These are phyloP conservation scores for Backusella mclennaniae DNA, from an alignment of 192 early-diverging fungal species.

Conservation along the genomic window DNA sequence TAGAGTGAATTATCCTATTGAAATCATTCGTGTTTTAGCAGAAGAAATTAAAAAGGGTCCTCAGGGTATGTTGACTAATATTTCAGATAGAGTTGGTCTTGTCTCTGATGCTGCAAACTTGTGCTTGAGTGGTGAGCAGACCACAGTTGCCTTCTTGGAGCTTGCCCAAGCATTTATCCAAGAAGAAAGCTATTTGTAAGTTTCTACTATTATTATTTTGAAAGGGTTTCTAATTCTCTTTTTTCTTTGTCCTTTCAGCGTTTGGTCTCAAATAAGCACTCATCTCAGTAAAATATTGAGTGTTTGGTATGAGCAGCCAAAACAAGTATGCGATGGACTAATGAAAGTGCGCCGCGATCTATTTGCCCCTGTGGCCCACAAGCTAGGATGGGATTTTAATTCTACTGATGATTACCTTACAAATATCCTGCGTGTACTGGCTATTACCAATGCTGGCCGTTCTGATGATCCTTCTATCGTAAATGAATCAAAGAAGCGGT, in stretches of 20 bases:
- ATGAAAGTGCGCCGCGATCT: conserved; percentile 65
- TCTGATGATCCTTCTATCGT: conserved; percentile 64
- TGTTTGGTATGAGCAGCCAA: conserved; percentile 68
- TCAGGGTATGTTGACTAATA: conserved; percentile 54
- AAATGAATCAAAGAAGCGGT: conserved; percentile 66
- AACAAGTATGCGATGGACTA: conserved; percentile 60
- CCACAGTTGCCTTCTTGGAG: conserved; percentile 72
- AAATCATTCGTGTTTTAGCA: conserved; percentile 52
- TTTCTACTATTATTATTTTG: background rate
- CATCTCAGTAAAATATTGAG: conserved; percentile 56
- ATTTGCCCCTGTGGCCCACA: conserved; percentile 69
- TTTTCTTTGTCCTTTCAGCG: conserved; percentile 26
- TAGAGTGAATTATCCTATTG: conserved; percentile 74
- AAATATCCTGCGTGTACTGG: conserved; percentile 73
- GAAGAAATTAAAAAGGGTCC: conserved; percentile 45
- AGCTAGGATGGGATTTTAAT: conserved; percentile 78
- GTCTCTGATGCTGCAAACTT: conserved; percentile 81
- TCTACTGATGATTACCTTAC: conserved; percentile 72
- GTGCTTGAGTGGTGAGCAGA: conserved; percentile 72
- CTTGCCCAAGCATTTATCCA: conserved; percentile 68
- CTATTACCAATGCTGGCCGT: conserved; percentile 67
- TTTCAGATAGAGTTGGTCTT: conserved; percentile 78
- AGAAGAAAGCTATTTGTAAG: conserved; percentile 78
- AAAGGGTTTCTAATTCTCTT: background rate
- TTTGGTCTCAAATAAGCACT: conserved; percentile 67